Evolutionary conservation across 2,329 filamentous ascomycete species (phyloP).

Genomic region (Monilinia vaccinii-corymbosi): DNA sequence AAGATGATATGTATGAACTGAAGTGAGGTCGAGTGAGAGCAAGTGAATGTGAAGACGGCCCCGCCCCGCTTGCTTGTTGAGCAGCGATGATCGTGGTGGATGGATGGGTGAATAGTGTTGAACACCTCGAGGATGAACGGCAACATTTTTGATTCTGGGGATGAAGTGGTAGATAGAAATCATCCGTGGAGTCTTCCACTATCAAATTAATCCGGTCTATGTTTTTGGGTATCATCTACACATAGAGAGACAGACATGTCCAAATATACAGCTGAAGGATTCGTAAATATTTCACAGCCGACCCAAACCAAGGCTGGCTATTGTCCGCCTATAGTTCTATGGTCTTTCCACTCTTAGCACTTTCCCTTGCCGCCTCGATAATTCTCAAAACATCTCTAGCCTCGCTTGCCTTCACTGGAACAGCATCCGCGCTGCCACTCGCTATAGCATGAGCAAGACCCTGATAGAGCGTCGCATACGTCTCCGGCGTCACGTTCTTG

Average conservation of each 20-base stretch:
- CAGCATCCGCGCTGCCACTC: slow-evolving; percentile 37
- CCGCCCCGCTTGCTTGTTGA: neutral
- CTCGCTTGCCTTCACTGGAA: slow-evolving; percentile 45
- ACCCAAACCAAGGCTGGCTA: no score
- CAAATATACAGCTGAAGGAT: neutral
- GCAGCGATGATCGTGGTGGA: slow-evolving; percentile 15
- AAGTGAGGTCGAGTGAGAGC: no score
- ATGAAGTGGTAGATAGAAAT: no score
- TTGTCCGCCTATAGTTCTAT: neutral
- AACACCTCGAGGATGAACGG: slow-evolving; percentile 36
- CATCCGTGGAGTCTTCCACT: neutral
- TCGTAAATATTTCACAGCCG: neutral
- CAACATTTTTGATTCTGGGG: no score
- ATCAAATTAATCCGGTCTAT: neutral
- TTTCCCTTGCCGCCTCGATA: slow-evolving; percentile 46
- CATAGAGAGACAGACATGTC: neutral
- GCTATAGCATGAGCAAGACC: slow-evolving; percentile 42
- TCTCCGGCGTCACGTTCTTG: slow-evolving; percentile 54
- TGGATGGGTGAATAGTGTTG: slow-evolving; percentile 32
- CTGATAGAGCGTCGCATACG: slow-evolving; percentile 60
- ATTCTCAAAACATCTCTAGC: slow-evolving; percentile 45
- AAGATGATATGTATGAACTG: no score
- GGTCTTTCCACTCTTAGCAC: slow-evolving; percentile 39
- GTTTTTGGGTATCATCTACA: neutral
- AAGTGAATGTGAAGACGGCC: neutral